These are phyloP conservation scores for Coelastrella sp. DNA, from an alignment of 139 green algal species.

Conservation along the genomic window DNA sequence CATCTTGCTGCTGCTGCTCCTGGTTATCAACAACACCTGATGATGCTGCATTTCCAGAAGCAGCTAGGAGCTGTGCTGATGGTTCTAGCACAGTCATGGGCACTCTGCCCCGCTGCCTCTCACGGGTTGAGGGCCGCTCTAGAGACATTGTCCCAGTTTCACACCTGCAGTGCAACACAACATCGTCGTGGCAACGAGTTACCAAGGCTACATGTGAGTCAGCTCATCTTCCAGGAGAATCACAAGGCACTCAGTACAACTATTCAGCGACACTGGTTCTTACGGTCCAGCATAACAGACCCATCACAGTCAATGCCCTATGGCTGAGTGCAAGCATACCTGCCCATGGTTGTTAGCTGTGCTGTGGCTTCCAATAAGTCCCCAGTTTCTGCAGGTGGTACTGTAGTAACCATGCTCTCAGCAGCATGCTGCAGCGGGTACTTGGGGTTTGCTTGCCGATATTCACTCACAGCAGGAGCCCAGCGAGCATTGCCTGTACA, in stretches of 20 bases:
- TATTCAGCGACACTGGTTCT: no score
- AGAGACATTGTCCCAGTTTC: slow-evolving; percentile 9
- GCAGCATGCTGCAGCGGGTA: slow-evolving; percentile 54
- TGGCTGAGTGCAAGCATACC: neutral
- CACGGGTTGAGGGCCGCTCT: slow-evolving; percentile 60
- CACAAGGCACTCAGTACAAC: no score
- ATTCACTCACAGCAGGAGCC: slow-evolving; percentile 71
- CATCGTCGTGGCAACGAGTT: neutral
- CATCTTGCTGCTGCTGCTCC: neutral
- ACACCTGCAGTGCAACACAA: neutral
- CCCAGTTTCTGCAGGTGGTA: slow-evolving; percentile 54
- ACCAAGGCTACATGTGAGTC: no score
- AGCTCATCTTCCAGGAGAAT: no score
- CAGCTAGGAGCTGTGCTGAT: slow-evolving; percentile 41
- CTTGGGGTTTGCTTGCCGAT: slow-evolving; percentile 53
- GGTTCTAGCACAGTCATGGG: slow-evolving; percentile 73
- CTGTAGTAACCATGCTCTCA: slow-evolving; percentile 61
- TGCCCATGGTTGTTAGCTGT: slow-evolving; percentile 50
- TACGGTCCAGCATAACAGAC: no score
- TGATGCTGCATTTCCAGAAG: slow-evolving; percentile 6
- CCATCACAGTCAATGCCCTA: neutral
- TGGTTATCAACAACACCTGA: neutral
- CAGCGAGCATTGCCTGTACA: slow-evolving; percentile 61
- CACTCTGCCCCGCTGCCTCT: slow-evolving; percentile 65
- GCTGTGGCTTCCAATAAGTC: slow-evolving; percentile 53